A percentile compares a stretch with the other conserved stretches of the same genome.
phyloP scores from a whole-genome alignment of 2,329 filamentous ascomycete genomes.

The Xylariaceae sp. region DNA sequence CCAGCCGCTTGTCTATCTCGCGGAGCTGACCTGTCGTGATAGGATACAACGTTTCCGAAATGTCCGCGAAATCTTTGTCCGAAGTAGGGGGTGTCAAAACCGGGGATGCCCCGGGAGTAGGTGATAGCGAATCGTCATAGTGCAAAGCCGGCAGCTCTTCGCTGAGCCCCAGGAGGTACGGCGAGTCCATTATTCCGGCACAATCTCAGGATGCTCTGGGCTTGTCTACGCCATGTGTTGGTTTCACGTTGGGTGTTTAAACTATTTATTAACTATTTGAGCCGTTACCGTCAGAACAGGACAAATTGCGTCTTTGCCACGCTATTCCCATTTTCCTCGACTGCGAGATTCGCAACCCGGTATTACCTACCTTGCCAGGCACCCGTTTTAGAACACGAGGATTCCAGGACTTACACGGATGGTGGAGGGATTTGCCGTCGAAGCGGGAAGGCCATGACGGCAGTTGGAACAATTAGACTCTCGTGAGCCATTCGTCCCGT shows the following conservation, averaged over 20 bases:
- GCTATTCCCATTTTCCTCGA: not conserved
- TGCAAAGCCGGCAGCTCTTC: not conserved
- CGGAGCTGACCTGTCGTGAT: not conserved
- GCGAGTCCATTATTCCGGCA: not conserved
- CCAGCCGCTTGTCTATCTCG: not conserved
- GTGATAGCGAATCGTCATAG: not conserved
- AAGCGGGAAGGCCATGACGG: too few relatives aligned
- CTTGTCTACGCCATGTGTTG: not conserved
- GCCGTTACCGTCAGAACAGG: not conserved
- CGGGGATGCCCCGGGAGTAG: not conserved
- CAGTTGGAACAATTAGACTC: too few relatives aligned
- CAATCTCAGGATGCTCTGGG: not conserved
- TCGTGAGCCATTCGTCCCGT: too few relatives aligned
- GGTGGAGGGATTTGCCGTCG: too few relatives aligned
- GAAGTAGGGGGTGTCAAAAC: not conserved
- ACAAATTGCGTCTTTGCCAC: not conserved
- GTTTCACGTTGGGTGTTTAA: not conserved
- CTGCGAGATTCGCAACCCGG: not conserved
- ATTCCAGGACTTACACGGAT: too few relatives aligned
- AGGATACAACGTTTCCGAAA: not conserved
- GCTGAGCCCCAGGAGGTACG: not conserved
- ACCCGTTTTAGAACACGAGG: too few relatives aligned
- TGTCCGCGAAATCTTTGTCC: not conserved
- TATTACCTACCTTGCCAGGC: too few relatives aligned
- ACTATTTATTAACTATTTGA: not conserved